These are phyloP conservation scores for Pichia sp. DNA, from an alignment of 1,139 yeast genomes.

Conservation along the genomic window DNA sequence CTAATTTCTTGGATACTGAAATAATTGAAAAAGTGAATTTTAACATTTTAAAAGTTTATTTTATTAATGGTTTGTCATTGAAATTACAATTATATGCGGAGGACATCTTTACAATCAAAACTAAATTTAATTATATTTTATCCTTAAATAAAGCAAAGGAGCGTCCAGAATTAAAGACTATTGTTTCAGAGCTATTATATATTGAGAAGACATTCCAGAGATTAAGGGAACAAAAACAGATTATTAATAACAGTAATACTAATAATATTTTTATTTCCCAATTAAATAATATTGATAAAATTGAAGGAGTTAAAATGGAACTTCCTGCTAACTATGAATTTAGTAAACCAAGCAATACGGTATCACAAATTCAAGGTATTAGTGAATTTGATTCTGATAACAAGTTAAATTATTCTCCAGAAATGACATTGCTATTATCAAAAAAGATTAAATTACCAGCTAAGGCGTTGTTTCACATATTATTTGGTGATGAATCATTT, in stretches of 20 bases:
- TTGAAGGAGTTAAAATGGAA: background rate
- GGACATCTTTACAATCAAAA: constrained; percentile 50
- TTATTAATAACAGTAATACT: constrained; percentile 15
- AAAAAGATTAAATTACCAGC: constrained; percentile 56
- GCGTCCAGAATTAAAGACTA: constrained; percentile 26
- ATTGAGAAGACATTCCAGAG: constrained; percentile 27
- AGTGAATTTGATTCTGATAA: constrained; percentile 15
- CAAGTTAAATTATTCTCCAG: constrained; percentile 21
- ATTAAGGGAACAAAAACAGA: constrained; percentile 22
- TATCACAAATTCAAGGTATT: too few relatives aligned
- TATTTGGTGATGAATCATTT: constrained; percentile 73
- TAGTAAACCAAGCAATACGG: too few relatives aligned
- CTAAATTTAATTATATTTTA: constrained; percentile 46
- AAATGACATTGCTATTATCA: constrained; percentile 26
- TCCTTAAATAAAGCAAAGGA: constrained; percentile 34
- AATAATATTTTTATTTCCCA: too few relatives aligned
- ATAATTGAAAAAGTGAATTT: constrained; percentile 39
- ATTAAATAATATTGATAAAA: too few relatives aligned
- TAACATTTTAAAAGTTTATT: constrained; percentile 56
- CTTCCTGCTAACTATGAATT: too few relatives aligned
- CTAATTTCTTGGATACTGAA: constrained; percentile 58
- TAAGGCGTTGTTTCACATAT: constrained; percentile 73
- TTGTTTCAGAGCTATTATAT: constrained; percentile 31
- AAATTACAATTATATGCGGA: constrained; percentile 58
- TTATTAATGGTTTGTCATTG: constrained; percentile 50